Conservation (phyloP, 352 stramenopile genomes). For the Elongisporangium undulatum region DNA sequence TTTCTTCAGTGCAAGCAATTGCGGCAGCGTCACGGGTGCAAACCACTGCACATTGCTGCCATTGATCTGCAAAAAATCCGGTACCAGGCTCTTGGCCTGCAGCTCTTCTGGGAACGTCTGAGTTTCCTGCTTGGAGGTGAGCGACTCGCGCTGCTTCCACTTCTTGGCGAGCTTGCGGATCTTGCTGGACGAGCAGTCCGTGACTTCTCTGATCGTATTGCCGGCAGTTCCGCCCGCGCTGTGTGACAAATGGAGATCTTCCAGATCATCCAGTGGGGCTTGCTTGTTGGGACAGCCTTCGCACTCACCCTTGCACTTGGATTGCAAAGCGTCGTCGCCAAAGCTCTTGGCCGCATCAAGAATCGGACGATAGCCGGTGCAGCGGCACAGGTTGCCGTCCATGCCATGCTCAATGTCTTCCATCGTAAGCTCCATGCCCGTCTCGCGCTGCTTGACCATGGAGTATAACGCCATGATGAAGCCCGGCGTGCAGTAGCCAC, state of each 20-base stretch:
- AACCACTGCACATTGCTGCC: conserved; percentile 89
- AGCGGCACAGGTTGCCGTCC: conserved; percentile 96
- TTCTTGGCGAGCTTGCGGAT: conserved; percentile 51
- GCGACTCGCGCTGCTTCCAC: conserved; percentile 16
- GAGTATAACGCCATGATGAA: conserved; percentile 86
- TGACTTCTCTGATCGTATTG: conserved; percentile 24
- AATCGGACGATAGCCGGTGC: conserved; percentile 87
- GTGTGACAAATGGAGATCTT: conserved; percentile 27
- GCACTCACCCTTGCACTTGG: conserved; percentile 63
- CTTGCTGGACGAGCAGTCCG: conserved; percentile 65
- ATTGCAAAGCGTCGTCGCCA: conserved; percentile 47
- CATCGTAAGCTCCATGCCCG: conserved; percentile 63
- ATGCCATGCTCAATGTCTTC: conserved; percentile 92
- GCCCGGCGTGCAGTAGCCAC: conserved; percentile 90
- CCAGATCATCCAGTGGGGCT: conserved; percentile 44
- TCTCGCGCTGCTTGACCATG: conserved; percentile 77
- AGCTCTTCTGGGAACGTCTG: conserved; percentile 56
- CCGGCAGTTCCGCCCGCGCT: conserved; percentile 7
- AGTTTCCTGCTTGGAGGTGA: conserved; percentile 11
- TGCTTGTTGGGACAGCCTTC: conserved; percentile 62
- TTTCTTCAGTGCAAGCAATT: conserved; percentile 87
- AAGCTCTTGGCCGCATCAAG: conserved; percentile 88
- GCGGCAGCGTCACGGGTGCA: conserved; percentile 84
- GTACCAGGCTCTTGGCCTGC: conserved; percentile 39
- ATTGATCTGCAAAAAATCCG: conserved; percentile 63